phyloP scores from a whole-genome alignment of 176 grass and related monocot genomes.

The Melocanna baccifera region DNA sequence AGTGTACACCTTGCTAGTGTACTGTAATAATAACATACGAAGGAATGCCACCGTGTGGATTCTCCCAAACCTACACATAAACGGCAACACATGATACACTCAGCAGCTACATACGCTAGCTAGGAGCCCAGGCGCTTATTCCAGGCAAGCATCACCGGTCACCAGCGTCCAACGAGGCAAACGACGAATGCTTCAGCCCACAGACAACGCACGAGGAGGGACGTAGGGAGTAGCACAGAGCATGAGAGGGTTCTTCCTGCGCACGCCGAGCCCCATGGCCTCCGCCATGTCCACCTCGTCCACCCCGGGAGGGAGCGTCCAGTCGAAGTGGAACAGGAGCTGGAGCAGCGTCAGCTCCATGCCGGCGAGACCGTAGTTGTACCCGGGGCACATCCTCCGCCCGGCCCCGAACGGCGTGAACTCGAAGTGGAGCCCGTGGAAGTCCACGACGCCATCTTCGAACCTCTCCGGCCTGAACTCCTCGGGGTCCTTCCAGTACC shows the following conservation, averaged over 20 bases:
- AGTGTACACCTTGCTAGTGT: too few relatives aligned
- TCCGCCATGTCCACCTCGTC: constrained; percentile 13
- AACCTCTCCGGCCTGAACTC: constrained; percentile 51
- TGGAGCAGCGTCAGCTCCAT: constrained; percentile 35
- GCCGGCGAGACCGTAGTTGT: constrained; percentile 36
- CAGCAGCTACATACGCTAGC: too few relatives aligned
- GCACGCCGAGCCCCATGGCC: constrained; percentile 27
- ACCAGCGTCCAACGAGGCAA: too few relatives aligned
- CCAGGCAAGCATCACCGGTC: too few relatives aligned
- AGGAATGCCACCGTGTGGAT: too few relatives aligned
- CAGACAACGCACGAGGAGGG: neutral
- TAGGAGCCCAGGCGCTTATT: too few relatives aligned
- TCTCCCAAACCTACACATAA: too few relatives aligned
- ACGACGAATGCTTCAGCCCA: too few relatives aligned
- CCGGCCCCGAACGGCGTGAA: constrained; percentile 38
- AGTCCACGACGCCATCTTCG: neutral
- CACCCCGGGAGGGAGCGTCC: constrained; percentile 25
- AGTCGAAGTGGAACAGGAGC: constrained; percentile 40
- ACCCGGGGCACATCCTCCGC: constrained; percentile 39
- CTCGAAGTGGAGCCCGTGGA: constrained; percentile 31
- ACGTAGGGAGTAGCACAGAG: neutral
- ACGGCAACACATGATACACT: too few relatives aligned
- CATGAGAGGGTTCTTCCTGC: constrained; percentile 20
- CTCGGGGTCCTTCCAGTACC: constrained; percentile 33
- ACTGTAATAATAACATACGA: too few relatives aligned